Evolutionary conservation across 768 basidiomycete genomes (phyloP), one percentile per base, ranked within the genome.

Genomic region (Lactifluus pinguis): DNA sequence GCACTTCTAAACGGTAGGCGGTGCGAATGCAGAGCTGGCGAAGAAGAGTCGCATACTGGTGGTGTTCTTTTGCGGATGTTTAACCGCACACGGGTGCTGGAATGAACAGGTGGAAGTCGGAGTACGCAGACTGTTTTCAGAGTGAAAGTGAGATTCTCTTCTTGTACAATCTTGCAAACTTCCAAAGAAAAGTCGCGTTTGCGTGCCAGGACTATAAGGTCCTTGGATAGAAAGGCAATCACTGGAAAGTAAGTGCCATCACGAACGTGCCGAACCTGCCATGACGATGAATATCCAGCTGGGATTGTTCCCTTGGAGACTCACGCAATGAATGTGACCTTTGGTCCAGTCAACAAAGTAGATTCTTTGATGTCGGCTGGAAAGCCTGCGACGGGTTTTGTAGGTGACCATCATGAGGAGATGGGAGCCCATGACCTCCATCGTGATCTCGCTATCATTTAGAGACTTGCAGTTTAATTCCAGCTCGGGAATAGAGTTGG

Each of bases 171-270:
- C 47, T 49, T 25, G 61, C 61, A 62, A 21, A 62, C n/a, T 13
- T 62, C 61, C 30, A 62, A 45, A 25, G 56, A 32, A 44, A 62
- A 62, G 25, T 62, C 61, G 52, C 52, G 52, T 49, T 57, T 53
- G 15, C 61, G 56, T 9, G 56, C 61, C 19, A 62, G 29, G 32
- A 62, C 51, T 34, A 62, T 49, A 10, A 62, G 45, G n/a, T 58
- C 48, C 32, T 57, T 62, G 15, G 61, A 57, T 36, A 58, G 25
- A n/a, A 62, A 62, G 21, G 61, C 15, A 38, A 62, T 15, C 21
- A 62, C 30, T 1, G 61, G 38, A 49, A 62, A 62, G 41, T 62
- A 62, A 14, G 61, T 58, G 38, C 61, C 56, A 10, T 58, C 47
- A 19, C 51, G 51, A 32, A 58, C 61, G 4, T 38, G 56, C 29